Evolutionary conservation across 306 rosid genomes (phyloP).

Genomic region (Pterocarpus santalinus): DNA sequence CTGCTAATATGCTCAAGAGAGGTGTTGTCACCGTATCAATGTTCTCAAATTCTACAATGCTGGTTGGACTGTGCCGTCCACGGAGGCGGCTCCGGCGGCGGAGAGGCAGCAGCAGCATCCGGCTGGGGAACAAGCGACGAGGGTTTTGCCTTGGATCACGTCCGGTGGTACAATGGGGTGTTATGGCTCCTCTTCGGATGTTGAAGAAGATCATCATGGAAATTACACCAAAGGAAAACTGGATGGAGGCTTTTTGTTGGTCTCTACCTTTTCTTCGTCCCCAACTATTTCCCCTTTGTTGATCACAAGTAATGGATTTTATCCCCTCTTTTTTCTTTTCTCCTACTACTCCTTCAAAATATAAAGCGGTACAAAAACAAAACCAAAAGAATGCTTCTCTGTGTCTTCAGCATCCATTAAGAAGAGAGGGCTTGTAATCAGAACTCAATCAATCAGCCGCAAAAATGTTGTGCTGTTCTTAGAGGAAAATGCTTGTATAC

Average conservation of each 20-base stretch:
- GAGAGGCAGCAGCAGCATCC: conserved; percentile 63
- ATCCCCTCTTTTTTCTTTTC: neutral
- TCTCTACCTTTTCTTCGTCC: conserved; percentile 84
- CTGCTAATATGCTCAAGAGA: conserved; percentile 64
- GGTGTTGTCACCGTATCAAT: conserved; percentile 61
- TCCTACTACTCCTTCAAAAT: conserved; percentile 18
- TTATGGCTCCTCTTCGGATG: conserved; percentile 71
- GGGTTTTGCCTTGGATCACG: conserved; percentile 74
- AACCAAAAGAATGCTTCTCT: neutral
- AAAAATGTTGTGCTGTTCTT: conserved; percentile 30
- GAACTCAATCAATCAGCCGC: conserved; percentile 9
- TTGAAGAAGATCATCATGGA: conserved; percentile 77
- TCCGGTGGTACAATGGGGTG: conserved; percentile 73
- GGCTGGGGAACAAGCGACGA: conserved; percentile 81
- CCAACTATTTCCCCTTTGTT: conserved; percentile 85
- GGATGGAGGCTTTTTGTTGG: conserved; percentile 73
- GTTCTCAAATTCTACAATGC: conserved; percentile 60
- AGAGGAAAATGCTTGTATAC: conserved; percentile 12
- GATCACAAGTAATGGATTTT: conserved; percentile 38
- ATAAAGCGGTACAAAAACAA: conserved; percentile 16
- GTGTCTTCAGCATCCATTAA: neutral
- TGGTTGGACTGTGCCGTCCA: conserved; percentile 70
- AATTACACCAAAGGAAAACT: conserved; percentile 70
- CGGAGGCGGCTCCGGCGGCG: conserved; percentile 64
- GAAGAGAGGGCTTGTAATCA: conserved; percentile 2